phyloP scores from a whole-genome alignment of 2,329 filamentous ascomycete species.

The Diaporthe vexans region DNA sequence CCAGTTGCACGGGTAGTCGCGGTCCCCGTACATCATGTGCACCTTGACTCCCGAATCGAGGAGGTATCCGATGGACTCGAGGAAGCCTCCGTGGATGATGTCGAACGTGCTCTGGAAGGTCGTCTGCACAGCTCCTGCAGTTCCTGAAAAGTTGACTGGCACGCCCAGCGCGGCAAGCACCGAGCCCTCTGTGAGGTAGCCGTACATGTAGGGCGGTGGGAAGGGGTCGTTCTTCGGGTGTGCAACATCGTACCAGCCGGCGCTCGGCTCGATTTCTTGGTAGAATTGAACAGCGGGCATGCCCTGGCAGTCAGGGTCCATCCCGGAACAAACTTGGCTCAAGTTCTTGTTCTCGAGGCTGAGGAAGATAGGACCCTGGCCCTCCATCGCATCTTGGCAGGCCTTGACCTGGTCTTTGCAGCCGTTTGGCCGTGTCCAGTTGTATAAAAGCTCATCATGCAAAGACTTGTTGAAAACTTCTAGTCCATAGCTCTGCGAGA shows the following conservation, averaged over 20 bases:
- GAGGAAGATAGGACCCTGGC: neutral
- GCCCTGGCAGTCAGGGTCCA: slow-evolving; percentile 26
- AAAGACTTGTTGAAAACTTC: slow-evolving; percentile 62
- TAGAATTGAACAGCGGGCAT: slow-evolving; percentile 1
- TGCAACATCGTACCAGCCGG: slow-evolving; percentile 71
- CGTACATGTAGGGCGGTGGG: slow-evolving; percentile 64
- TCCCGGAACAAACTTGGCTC: slow-evolving; percentile 61
- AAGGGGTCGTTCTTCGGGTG: slow-evolving; percentile 65
- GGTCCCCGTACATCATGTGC: slow-evolving; percentile 69
- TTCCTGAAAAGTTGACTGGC: slow-evolving; percentile 69
- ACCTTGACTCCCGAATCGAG: slow-evolving; percentile 71
- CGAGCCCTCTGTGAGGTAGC: slow-evolving; percentile 69
- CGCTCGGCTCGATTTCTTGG: slow-evolving; percentile 37
- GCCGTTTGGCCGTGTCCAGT: slow-evolving; percentile 61
- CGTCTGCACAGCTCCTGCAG: slow-evolving; percentile 56
- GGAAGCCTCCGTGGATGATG: slow-evolving; percentile 51
- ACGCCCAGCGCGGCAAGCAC: slow-evolving; percentile 72
- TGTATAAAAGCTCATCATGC: slow-evolving; percentile 59
- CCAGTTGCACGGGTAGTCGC: slow-evolving; percentile 71
- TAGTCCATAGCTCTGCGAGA: slow-evolving; percentile 59
- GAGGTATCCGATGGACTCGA: slow-evolving; percentile 64
- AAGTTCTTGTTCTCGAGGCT: slow-evolving; percentile 60
- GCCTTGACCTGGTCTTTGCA: slow-evolving; percentile 66
- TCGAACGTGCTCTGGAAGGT: slow-evolving; percentile 58
- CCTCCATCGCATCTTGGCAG: slow-evolving; percentile 58